Percentiles rank a stretch among this genome's conserved stretches.
These are phyloP conservation scores for Coemansia sp. DNA, from an alignment of 192 early-diverging fungal species.

Conservation along the genomic window DNA sequence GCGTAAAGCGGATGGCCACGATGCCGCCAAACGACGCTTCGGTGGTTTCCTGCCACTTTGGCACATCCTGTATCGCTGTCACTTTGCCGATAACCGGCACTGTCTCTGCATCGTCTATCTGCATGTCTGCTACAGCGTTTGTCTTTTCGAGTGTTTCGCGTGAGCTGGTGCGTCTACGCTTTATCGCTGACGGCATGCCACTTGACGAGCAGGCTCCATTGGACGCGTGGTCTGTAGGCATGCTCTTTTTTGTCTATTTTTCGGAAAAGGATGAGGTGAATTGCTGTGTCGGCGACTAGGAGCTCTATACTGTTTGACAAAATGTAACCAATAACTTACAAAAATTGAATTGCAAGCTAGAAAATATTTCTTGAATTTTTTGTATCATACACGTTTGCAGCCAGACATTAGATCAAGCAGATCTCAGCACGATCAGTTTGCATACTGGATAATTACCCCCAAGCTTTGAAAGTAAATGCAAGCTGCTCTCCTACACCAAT, in stretches of 20 bases:
- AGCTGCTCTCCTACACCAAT: too few relatives aligned
- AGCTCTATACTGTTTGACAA: not conserved
- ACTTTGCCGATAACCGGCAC: slow-evolving; percentile 11
- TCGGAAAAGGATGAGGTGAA: not conserved
- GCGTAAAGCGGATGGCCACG: slow-evolving; percentile 42
- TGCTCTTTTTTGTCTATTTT: not conserved
- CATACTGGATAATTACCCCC: too few relatives aligned
- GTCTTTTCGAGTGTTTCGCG: not conserved
- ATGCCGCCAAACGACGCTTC: slow-evolving; percentile 40
- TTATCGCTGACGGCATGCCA: slow-evolving; percentile 4
- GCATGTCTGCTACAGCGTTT: not conserved
- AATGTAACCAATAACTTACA: not conserved
- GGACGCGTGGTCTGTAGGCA: not conserved
- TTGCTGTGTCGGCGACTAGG: not conserved
- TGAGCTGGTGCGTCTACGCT: slow-evolving; percentile 18
- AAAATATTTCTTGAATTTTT: not conserved
- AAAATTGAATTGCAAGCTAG: not conserved
- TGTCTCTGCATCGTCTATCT: not conserved
- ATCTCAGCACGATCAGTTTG: too few relatives aligned
- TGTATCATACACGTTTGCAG: not conserved
- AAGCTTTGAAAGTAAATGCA: too few relatives aligned
- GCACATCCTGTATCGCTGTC: slow-evolving; percentile 15
- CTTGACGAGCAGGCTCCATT: not conserved
- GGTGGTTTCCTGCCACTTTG: slow-evolving; percentile 36
- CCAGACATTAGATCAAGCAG: not conserved